These are phyloP conservation scores for Melaleuca alternifolia DNA, from an alignment of 345 rosid species.

Conservation along the genomic window DNA sequence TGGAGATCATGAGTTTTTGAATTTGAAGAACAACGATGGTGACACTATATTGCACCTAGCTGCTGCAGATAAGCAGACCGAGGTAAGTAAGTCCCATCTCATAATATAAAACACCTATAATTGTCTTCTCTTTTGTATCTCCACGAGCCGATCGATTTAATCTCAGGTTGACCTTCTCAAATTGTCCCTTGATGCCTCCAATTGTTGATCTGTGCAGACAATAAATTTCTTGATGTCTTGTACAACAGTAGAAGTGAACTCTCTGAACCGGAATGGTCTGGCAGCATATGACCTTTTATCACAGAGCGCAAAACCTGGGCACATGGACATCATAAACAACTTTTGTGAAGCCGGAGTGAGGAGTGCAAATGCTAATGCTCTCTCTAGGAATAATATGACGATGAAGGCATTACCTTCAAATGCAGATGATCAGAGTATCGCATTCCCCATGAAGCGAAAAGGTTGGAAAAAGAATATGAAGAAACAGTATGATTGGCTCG, in stretches of 20 bases:
- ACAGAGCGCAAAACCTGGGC: too few species aligned
- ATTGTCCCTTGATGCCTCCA: not conserved
- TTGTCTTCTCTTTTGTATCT: too few species aligned
- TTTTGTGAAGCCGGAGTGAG: not conserved
- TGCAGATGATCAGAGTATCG: not conserved
- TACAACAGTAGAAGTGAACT: not conserved
- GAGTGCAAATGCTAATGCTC: not conserved
- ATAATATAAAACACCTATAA: too few species aligned
- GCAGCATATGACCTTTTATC: not conserved
- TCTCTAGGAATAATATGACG: not conserved
- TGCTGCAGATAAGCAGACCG: not conserved
- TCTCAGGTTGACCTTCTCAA: not conserved
- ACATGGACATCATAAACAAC: too few species aligned
- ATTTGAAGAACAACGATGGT: not conserved
- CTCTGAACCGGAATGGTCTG: not conserved
- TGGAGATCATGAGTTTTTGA: not conserved
- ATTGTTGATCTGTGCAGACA: not conserved
- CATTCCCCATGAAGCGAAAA: not conserved
- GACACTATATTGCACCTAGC: conserved; percentile 4
- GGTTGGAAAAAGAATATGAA: not conserved
- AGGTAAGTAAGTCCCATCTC: not conserved
- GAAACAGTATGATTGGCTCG: not conserved
- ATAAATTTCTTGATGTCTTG: not conserved
- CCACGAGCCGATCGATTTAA: not conserved
- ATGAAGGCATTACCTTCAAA: not conserved